phyloP scores from a whole-genome alignment of 176 grass and related monocot genomes.

The Triticum monococcum region DNA sequence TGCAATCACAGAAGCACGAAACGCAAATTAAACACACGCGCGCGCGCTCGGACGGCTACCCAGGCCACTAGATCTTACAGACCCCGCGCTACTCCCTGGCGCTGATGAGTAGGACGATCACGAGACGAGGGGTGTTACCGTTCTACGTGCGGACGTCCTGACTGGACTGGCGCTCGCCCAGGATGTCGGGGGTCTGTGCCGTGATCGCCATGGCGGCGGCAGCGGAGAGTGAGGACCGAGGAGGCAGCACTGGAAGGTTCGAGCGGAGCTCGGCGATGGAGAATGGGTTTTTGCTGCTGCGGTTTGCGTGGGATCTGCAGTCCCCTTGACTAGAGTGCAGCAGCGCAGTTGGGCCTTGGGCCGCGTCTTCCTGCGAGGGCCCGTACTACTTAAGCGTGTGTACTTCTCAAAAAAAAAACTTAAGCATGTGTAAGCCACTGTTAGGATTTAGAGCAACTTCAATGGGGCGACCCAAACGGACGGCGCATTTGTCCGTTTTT shows the following conservation, averaged over 20 bases:
- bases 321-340: too few species aligned
- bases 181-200: slow-evolving; percentile 63
- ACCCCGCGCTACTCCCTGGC: not conserved
- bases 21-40: not conserved
- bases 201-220: slow-evolving; percentile 58
- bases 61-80: slow-evolving; percentile 12
- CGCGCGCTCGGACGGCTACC: not conserved
- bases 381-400: too few species aligned
- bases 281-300: not conserved
- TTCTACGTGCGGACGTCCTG: slow-evolving; percentile 95
- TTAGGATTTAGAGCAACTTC: too few species aligned
- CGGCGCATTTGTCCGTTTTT: too few species aligned
- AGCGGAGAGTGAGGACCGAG: not conserved
- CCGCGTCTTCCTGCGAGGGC: too few species aligned
- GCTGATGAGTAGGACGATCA: not conserved
- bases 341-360: too few species aligned
- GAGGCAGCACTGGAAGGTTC: slow-evolving; percentile 26
- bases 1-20: slow-evolving; percentile 24
- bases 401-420: too few species aligned
- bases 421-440: too few species aligned
- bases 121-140: slow-evolving; percentile 33
- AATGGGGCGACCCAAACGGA: too few species aligned
- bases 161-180: slow-evolving; percentile 90
- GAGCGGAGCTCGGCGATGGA: slow-evolving; percentile 11
- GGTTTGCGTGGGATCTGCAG: not conserved